Conservation (phyloP, 225 moss, liverwort and hornwort genomes). For the Bryoerythrophyllum caledonicum region DNA sequence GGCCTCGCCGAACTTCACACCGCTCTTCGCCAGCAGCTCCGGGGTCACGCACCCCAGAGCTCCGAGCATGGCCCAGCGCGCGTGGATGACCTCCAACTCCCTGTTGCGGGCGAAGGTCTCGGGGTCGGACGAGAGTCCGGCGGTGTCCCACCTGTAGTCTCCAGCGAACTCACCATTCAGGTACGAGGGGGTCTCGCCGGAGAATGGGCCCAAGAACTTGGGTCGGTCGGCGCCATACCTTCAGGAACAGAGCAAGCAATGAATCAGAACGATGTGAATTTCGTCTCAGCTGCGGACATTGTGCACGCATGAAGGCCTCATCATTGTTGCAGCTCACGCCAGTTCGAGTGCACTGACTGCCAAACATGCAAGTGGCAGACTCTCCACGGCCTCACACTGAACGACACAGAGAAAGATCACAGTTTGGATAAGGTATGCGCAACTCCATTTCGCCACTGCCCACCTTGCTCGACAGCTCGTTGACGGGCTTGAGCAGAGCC, state of each 20-base stretch:
- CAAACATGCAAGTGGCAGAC: too few relatives aligned
- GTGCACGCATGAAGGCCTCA: too few relatives aligned
- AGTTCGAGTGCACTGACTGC: too few relatives aligned
- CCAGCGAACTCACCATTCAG: constrained; percentile 44
- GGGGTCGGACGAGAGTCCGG: constrained; percentile 30
- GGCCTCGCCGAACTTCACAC: constrained; percentile 31
- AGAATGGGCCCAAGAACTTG: constrained; percentile 61
- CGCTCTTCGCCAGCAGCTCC: constrained; percentile 51
- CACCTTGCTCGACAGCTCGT: neutral
- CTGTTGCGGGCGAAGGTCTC: constrained; percentile 51
- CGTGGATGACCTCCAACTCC: constrained; percentile 20
- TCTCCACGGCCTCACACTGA: too few relatives aligned
- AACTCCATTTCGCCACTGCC: neutral
- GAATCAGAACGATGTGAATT: too few relatives aligned
- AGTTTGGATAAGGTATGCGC: too few relatives aligned
- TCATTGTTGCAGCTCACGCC: too few relatives aligned
- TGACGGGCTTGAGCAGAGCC: neutral
- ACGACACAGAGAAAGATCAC: too few relatives aligned
- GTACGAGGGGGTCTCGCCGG: constrained; percentile 37
- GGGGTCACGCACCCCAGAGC: constrained; percentile 21
- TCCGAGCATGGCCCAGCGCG: constrained; percentile 21
- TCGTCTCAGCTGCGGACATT: too few relatives aligned
- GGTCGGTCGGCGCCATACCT: constrained; percentile 48
- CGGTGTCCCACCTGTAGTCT: constrained; percentile 68
- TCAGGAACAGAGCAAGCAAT: too few relatives aligned